Evolutionary conservation across 257 asterid genomes (phyloP).

Genomic region (Solanum rostratum): DNA sequence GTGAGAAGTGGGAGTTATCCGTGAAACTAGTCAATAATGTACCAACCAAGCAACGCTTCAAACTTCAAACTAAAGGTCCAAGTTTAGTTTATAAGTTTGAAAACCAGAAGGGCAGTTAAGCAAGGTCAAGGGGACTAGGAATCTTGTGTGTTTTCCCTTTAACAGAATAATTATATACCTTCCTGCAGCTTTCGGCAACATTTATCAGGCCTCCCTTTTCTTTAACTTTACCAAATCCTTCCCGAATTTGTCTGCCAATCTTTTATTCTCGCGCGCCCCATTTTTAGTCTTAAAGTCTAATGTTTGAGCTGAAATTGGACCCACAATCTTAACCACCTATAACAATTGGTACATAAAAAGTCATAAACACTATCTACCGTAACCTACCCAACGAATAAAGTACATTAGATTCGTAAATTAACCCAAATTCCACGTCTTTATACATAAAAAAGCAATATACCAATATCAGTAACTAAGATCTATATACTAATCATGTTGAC

Average conservation of each 20-base stretch:
- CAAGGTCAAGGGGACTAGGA: not conserved
- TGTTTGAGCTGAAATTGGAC: constrained; percentile 21
- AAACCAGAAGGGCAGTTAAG: not conserved
- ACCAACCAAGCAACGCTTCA: not conserved
- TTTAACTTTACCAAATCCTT: not conserved
- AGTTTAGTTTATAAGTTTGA: not conserved
- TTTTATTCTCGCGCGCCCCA: not conserved
- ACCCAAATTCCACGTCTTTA: not conserved
- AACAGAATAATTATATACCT: not conserved
- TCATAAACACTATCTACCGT: not conserved
- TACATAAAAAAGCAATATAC: not conserved
- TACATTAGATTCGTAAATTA: not conserved
- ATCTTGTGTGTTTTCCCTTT: not conserved
- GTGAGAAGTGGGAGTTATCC: no score
- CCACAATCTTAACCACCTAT: constrained; percentile 21
- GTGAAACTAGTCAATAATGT: not conserved
- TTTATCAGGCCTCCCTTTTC: not conserved
- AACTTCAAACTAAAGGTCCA: not conserved
- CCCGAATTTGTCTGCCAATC: not conserved
- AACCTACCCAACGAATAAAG: not conserved
- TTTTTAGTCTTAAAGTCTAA: not conserved
- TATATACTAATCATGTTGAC: not conserved
- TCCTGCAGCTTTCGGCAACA: constrained; percentile 7
- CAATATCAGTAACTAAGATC: not conserved
- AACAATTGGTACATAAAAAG: not conserved